Evolutionary conservation across 192 early-diverging fungal genomes (phyloP).

Genomic region (Coemansia sp.): DNA sequence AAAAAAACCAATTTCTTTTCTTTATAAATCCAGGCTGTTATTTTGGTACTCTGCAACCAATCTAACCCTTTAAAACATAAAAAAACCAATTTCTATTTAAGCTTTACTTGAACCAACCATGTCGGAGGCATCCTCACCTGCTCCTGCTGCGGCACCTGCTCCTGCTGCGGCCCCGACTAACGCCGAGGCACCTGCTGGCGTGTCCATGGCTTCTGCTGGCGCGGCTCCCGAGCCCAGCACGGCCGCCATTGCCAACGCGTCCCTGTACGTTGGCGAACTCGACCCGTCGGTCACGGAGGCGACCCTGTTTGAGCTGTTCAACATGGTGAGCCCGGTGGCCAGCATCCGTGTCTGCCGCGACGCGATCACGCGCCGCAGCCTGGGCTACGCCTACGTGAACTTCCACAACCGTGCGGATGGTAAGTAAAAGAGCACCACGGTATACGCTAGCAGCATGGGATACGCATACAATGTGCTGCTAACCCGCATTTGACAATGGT

Average conservation of each 20-base stretch:
- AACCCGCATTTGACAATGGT: too few relatives aligned
- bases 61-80: conserved; percentile 36
- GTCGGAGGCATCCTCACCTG: conserved; percentile 40
- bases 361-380: conserved; percentile 90
- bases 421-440: too few relatives aligned
- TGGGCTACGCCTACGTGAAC: conserved; percentile 99
- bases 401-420: conserved; percentile 86
- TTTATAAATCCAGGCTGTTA: conserved; percentile 15
- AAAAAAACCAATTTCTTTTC: conserved; percentile 29
- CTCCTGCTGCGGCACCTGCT: conserved; percentile 29
- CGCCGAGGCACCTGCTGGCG: conserved; percentile 50
- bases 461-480: too few relatives aligned
- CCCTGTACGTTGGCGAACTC: conserved; percentile 96
- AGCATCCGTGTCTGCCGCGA: conserved; percentile 98
- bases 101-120: conserved; percentile 23
- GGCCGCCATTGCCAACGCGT: conserved; percentile 61
- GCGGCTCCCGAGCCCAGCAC: conserved; percentile 6
- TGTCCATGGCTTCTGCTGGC: conserved; percentile 33
- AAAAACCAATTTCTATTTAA: conserved; percentile 24
- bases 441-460: too few relatives aligned
- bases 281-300: conserved; percentile 97
- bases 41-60: conserved; percentile 41
- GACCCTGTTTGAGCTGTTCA: conserved; percentile 96
- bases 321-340: conserved; percentile 90
- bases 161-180: conserved; percentile 46